These are phyloP conservation scores for Tillandsia fasciculata DNA, from an alignment of 176 grass and related monocot genomes.

Conservation along the genomic window DNA sequence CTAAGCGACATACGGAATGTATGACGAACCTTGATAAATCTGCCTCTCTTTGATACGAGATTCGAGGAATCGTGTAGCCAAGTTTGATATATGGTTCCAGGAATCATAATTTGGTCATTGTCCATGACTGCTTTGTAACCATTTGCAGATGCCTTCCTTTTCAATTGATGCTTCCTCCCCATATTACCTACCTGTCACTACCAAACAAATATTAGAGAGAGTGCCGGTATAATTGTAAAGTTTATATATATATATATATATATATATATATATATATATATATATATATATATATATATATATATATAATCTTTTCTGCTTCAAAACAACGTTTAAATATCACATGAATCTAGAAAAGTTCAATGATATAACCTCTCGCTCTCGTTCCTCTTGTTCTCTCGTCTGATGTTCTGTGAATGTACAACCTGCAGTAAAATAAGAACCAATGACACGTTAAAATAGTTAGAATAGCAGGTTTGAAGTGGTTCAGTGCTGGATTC, in stretches of 20 bases:
- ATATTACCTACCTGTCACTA: background rate
- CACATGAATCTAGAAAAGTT: background rate
- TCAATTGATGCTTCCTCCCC: conserved; percentile 24
- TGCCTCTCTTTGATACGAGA: conserved; percentile 54
- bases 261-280: no score
- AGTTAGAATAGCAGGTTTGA: background rate
- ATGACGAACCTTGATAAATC: conserved; percentile 47
- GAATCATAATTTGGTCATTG: conserved; percentile 50
- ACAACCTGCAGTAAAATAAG: conserved; percentile 31
- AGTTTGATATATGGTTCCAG: conserved; percentile 59
- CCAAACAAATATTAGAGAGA: no score
- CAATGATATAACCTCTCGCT: conserved; percentile 29
- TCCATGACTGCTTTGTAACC: conserved; percentile 33
- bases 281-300: no score
- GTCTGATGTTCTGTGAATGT: conserved; percentile 7
- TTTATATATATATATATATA: no score
- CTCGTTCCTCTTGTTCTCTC: conserved; percentile 35
- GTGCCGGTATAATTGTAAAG: no score
- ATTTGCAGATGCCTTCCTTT: conserved; percentile 38
- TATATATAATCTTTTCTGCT: background rate
- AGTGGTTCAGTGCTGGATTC: background rate
- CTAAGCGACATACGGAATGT: background rate
- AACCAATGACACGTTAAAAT: background rate
- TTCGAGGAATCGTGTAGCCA: conserved; percentile 73
- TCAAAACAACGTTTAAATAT: background rate